Conservation (phyloP, 331 rosid species). For the Cydonia oblonga region DNA sequence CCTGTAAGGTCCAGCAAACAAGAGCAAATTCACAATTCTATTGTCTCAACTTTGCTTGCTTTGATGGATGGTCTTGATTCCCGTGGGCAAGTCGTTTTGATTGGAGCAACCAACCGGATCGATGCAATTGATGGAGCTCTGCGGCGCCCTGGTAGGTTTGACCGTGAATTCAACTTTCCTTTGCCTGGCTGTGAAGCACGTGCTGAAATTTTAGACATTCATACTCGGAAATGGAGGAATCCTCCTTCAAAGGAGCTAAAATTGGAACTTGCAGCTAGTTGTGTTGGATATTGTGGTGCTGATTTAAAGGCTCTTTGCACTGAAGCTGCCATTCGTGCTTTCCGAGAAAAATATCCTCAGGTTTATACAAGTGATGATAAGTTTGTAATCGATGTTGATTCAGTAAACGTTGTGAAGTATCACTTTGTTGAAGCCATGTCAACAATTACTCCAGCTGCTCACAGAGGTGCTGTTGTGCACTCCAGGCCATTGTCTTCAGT, state of each 20-base stretch:
- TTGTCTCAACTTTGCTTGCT: constrained; percentile 97
- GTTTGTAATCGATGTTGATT: constrained; percentile 91
- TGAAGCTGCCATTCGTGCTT: constrained; percentile 97
- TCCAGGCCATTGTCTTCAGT: constrained; percentile 87
- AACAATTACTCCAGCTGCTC: constrained; percentile 97
- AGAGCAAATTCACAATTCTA: constrained; percentile 97
- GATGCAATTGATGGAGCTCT: constrained; percentile 99
- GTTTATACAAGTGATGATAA: constrained; percentile 94
- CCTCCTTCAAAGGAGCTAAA: constrained; percentile 79
- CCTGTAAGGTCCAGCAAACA: constrained; percentile 99
- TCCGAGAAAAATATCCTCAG: constrained; percentile 93
- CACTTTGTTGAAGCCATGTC: constrained; percentile 97
- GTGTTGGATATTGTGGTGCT: constrained; percentile 99
- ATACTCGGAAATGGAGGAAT: constrained; percentile 90
- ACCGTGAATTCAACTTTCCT: constrained; percentile 89
- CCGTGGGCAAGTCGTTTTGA: constrained; percentile 96
- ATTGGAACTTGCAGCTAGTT: constrained; percentile 85
- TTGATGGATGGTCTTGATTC: constrained; percentile 99
- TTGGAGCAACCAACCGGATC: constrained; percentile 95
- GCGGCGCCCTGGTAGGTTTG: constrained; percentile 98
- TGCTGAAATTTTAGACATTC: constrained; percentile 85
- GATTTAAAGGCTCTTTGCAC: constrained; percentile 97
- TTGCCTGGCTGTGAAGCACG: constrained; percentile 97
- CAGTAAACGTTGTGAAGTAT: constrained; percentile 72
- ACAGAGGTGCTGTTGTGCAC: constrained; percentile 85